phyloP scores from a whole-genome alignment of 1,284 basidiomycete genomes.

The Rhodotorula sp. region DNA sequence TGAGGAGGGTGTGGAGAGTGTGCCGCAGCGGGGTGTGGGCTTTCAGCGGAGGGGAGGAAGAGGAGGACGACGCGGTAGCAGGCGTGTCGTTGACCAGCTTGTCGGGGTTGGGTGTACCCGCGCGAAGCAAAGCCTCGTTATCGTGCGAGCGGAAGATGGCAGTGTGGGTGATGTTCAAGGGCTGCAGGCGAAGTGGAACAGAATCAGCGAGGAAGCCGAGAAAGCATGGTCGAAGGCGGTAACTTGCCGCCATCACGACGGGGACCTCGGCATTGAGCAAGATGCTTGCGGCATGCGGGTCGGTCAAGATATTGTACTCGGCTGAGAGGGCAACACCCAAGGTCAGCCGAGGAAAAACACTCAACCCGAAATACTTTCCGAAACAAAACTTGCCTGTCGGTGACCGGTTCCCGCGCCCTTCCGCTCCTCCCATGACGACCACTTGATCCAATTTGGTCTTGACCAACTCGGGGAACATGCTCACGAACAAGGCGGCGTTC shows the following conservation, averaged over 20 bases:
- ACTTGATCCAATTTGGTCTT: slow-evolving; percentile 64
- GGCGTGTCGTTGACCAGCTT: background rate
- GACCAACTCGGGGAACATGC: slow-evolving; percentile 67
- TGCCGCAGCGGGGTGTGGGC: slow-evolving; percentile 60
- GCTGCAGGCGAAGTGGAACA: slow-evolving; percentile 42
- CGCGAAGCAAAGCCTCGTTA: slow-evolving; percentile 56
- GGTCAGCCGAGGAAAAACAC: background rate
- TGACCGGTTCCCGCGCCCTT: slow-evolving; percentile 76
- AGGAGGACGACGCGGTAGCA: slow-evolving; percentile 3
- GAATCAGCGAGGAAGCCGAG: background rate
- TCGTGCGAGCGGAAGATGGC: slow-evolving; percentile 63
- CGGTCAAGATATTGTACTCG: slow-evolving; percentile 79
- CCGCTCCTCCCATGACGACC: slow-evolving; percentile 81
- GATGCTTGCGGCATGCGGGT: slow-evolving; percentile 62
- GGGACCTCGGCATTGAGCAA: slow-evolving; percentile 58
- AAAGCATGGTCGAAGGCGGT: background rate
- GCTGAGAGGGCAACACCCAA: background rate
- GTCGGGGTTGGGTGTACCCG: slow-evolving; percentile 10
- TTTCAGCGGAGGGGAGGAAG: background rate
- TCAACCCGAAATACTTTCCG: background rate
- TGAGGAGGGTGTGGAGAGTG: slow-evolving; percentile 68
- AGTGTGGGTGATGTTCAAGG: slow-evolving; percentile 78
- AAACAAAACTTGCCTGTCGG: slow-evolving; percentile 53
- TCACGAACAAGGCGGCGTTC: slow-evolving; percentile 72
- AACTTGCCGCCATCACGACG: slow-evolving; percentile 58